Evolutionary conservation across 805 yeast species (phyloP), one percentile per base, ranked within the genome.

Genomic region (Teunomyces kruisii): DNA sequence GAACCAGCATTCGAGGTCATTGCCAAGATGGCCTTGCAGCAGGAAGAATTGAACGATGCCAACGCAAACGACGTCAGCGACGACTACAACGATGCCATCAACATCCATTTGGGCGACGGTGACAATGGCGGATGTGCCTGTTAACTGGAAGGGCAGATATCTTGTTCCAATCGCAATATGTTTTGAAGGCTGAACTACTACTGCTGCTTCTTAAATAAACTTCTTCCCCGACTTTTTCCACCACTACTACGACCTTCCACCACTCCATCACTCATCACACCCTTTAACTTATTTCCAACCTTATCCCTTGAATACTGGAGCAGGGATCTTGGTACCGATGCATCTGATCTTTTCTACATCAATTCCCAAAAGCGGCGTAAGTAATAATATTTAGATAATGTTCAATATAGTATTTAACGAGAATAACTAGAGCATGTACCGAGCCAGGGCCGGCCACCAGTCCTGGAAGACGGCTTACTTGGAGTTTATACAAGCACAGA

Each of bases 1-100:
- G 97, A 91, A 60, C 83, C 86, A 57, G 98, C 98, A 2, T 92
- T 92, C 61, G 97, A 94, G 64, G 96, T 91, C 35, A 88, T 92
- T 57, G 97, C 97, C 27, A 80, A 96, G 58, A 89, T 88, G 71
- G 99, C 98, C 0, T 74, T 92, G 58, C 96, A 90, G 64, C 98
- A 92, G 68, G 97, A 90, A 64, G 96, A 88, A 59, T 85, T 87
- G 44, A 88, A 88, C 57, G 97, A 89, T 47, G 90, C 86, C 58
- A 84, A 83, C 55, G 65, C 70, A n/a, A 64, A 67, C 45, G 75
- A 70, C 49, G 71, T 62, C 39, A 66, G 62, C 48, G 97, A 91
- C 58, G 98, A 92, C 67, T 92, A 90, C 65, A 86, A 94, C 39
- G 98, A 92, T 67, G 97, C 98, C 17, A 92, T 92, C 52, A 92